Evolutionary conservation across 2,329 filamentous ascomycete species (phyloP), one percentile per base, ranked within the genome.

Genomic region (Trichoderma simmonsii): DNA sequence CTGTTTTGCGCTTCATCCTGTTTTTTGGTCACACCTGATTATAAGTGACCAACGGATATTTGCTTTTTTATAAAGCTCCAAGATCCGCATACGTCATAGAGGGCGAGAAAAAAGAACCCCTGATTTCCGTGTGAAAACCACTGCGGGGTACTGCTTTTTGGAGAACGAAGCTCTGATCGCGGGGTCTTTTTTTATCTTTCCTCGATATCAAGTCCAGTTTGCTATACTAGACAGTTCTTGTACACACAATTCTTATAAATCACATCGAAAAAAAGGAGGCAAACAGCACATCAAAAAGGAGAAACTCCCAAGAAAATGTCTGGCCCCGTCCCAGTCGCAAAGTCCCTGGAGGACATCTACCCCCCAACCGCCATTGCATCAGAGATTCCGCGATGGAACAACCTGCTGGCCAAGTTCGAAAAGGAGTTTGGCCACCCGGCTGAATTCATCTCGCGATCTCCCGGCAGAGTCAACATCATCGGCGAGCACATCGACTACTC

Each of bases 401-500:
- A 83, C 57, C 87, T 98, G 57, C 84, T 95, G 56, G 83, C 87
- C 66, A 87, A 87, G 75, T 98, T 98, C 83, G 85, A 90, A 75
- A 82, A 87, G 72, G 84, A 83, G 56, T 97, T 95, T 82, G 91
- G 90, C 76, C 86, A 89, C 66, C 84, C 86, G 18, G 90, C 95
- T 51, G 88, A 92, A 72, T 98, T 97, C 78, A 90, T 98, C 24
- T 89, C 95, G 11, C 91, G 96, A 74, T 97, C 95, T 70, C 96
- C 96, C 1, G 96, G 96, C 73, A 90, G 96, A 76, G 96, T 99
- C 76, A 98, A 98, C 85, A 96, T 99, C 79, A 98, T 99, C 80
- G 96, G 96, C 81, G 96, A 99, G 87, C 96, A 99, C 85, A 97
- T 99, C 78, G 96, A 99, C 85, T 99, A 99, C 85, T 97, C 94